Evolutionary conservation across 73 alveolate species (phyloP).

Genomic region (Tetrahymena elliotti): DNA sequence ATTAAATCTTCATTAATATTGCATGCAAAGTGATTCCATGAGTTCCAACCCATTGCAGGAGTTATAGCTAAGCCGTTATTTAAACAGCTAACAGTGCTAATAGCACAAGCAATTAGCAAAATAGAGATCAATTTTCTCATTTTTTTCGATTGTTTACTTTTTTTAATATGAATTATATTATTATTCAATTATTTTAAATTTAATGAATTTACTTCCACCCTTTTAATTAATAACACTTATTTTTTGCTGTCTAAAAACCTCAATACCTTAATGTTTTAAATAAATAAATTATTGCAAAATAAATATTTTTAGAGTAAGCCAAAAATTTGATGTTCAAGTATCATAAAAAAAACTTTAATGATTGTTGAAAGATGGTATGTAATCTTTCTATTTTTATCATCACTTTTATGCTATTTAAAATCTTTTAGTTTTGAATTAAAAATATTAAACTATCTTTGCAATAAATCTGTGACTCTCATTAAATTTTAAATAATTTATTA

Average conservation of each 20-base stretch:
- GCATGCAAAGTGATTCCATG: conserved; percentile 85
- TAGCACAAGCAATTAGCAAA: not conserved
- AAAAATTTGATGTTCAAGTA: not conserved
- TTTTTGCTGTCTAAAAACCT: not conserved
- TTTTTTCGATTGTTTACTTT: not conserved
- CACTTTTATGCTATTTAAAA: too few relatives aligned
- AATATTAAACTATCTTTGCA: too few relatives aligned
- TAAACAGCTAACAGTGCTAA: not conserved
- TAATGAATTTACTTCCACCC: not conserved
- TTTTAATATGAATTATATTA: not conserved
- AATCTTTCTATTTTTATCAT: too few relatives aligned
- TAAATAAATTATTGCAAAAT: not conserved
- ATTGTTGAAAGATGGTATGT: not conserved
- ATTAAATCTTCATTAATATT: conserved; percentile 64
- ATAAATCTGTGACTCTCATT: too few relatives aligned
- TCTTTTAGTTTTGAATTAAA: too few relatives aligned
- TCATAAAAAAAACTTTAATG: not conserved
- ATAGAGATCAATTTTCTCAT: not conserved
- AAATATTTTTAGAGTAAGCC: not conserved
- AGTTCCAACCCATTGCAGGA: conserved; percentile 89
- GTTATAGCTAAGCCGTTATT: conserved; percentile 65
- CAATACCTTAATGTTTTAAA: not conserved
- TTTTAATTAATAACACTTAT: not conserved
- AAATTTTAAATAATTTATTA: too few relatives aligned
- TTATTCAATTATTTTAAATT: not conserved